Evolutionary conservation across 176 grass and related monocot species (phyloP).

Genomic region (Oryza coarctata): DNA sequence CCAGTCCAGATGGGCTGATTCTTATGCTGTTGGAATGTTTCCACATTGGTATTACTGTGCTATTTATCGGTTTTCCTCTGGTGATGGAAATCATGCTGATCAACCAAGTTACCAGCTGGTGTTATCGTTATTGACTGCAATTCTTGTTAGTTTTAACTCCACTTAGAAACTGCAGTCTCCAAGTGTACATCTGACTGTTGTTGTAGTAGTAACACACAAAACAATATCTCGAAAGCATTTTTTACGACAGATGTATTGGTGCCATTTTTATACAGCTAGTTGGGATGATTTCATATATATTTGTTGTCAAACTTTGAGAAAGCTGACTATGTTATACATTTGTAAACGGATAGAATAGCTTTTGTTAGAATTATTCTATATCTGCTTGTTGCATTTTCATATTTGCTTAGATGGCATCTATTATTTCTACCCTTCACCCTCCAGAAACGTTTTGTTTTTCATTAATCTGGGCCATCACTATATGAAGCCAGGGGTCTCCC

Average conservation of each 20-base stretch:
- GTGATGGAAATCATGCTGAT: slow-evolving; percentile 13
- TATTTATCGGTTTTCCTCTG: not conserved
- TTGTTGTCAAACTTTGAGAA: not conserved
- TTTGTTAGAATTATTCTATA: not conserved
- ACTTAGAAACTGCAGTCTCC: not conserved
- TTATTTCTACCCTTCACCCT: not conserved
- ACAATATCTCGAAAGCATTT: not conserved
- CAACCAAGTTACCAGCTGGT: not conserved
- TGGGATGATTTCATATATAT: not conserved
- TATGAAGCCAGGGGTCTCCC: not conserved
- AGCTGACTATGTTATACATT: not conserved
- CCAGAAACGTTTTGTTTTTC: not conserved
- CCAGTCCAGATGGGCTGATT: not conserved
- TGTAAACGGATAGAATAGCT: not conserved
- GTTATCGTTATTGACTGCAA: not conserved
- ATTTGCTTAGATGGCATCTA: not conserved
- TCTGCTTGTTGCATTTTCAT: not conserved
- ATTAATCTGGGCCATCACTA: not conserved
- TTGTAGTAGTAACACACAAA: not conserved
- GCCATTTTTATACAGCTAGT: not conserved
- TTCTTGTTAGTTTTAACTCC: not conserved
- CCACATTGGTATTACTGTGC: not conserved
- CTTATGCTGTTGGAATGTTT: no score
- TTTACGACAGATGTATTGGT: not conserved
- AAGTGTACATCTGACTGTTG: not conserved